Evolutionary conservation across 371 early-diverging fungal genomes (phyloP).

Genomic region (Massospora cicadina): DNA sequence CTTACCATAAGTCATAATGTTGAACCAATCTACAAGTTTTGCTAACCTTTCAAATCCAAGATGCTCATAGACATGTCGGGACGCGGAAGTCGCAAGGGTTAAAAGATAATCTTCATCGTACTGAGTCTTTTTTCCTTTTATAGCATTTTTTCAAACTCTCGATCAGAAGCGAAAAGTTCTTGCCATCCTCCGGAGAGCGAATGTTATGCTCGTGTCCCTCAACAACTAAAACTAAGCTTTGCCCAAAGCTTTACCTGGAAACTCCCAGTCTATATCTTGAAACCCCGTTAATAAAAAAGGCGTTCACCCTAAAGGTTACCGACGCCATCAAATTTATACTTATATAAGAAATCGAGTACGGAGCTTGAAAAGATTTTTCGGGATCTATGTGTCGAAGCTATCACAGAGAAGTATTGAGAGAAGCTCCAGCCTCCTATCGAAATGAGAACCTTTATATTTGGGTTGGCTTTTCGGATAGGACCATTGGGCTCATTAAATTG

Average conservation of each 20-base stretch:
- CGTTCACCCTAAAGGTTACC: background rate
- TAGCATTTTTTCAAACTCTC: background rate
- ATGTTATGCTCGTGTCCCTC: background rate
- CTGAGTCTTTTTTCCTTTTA: background rate
- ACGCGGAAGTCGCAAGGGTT: constrained; percentile 2
- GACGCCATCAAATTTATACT: constrained; percentile 8
- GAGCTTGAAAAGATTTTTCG: background rate
- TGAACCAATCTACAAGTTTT: background rate
- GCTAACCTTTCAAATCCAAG: background rate
- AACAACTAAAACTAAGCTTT: constrained; percentile 3
- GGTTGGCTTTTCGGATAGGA: background rate
- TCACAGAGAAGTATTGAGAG: background rate
- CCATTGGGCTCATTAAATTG: constrained; percentile 4
- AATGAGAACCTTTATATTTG: constrained; percentile 5
- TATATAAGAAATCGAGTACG: background rate
- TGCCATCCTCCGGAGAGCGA: background rate
- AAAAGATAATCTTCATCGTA: constrained; percentile 5
- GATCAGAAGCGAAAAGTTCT: background rate
- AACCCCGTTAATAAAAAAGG: constrained; percentile 5
- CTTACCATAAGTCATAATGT: constrained; percentile 7
- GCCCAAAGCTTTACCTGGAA: too few relatives aligned
- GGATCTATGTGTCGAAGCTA: background rate
- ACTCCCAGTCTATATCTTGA: constrained; percentile 8
- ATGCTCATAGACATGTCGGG: constrained; percentile 1
- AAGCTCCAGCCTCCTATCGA: constrained; percentile 9